Conservation (phyloP, 2,329 filamentous ascomycete species). For the Bipolaris victoriae region DNA sequence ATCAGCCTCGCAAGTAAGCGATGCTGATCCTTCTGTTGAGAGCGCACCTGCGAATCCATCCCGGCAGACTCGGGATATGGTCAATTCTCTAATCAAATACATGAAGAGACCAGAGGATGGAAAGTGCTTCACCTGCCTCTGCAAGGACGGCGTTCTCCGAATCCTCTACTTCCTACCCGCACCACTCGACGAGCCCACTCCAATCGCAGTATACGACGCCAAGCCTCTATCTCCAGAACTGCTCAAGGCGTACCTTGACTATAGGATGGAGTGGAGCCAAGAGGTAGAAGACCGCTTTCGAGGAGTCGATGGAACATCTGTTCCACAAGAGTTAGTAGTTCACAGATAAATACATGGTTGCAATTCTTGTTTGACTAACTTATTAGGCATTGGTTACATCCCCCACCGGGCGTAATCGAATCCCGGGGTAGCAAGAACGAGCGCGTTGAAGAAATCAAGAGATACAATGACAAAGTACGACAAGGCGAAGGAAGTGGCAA, state of each 20-base stretch:
- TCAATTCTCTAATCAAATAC: background rate
- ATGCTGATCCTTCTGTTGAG: background rate
- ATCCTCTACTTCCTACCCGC: conserved; percentile 4
- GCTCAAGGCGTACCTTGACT: conserved; percentile 8
- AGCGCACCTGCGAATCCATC: background rate
- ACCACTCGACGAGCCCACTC: conserved; percentile 2
- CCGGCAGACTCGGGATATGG: background rate
- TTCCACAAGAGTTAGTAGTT: conserved; percentile 7
- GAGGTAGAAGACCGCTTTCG: conserved; percentile 1
- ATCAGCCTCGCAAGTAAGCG: conserved; percentile 18
- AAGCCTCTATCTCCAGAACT: conserved; percentile 8
- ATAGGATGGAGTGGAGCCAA: conserved; percentile 4
- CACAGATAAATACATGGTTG: background rate
- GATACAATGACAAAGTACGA: background rate
- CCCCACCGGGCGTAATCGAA: conserved; percentile 1
- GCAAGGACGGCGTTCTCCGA: conserved; percentile 5
- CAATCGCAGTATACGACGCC: conserved; percentile 4
- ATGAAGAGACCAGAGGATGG: background rate
- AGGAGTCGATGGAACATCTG: conserved; percentile 6
- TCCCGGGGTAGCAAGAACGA: conserved; percentile 7
- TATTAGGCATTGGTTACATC: conserved; percentile 4
- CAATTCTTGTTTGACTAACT: background rate
- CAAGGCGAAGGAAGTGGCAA: background rate
- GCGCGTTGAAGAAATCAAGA: background rate
- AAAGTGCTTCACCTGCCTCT: background rate